Base-by-base conservation (phyloP, 352 stramenopile genomes). In the Globisporangium recalcitrans region DNA sequence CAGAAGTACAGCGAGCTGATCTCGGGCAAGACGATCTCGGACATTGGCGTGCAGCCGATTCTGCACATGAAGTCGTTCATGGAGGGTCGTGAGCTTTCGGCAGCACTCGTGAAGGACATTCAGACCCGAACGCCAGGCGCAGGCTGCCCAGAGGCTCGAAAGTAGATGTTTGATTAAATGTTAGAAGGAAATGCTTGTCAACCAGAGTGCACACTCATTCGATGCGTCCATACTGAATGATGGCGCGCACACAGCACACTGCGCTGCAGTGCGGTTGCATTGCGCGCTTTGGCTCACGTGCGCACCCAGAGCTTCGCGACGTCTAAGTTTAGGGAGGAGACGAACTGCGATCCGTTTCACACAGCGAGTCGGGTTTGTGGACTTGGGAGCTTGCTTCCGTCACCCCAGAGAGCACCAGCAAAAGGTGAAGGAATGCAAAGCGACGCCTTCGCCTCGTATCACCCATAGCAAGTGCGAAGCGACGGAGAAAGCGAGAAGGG, bases 21-120 rank as follows among this genome's bases (percentile, higher is more conserved):
- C 34, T 74, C 90, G 44, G 93, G 93, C 36, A 87, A 90, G 65
- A 82, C 91, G 65, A 95, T 97, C 51, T 93, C 90, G 48, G 85
- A 98, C 38, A 75, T 98, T 36, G 96, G 95, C 58, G 87, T 95
- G 24, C 89, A 98, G 60, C 88, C 93, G n/a, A 99, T 99, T 71
- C 65, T 98, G 60, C 95, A 97, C 79, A 99, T 99, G 96, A 95
- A 97, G 62, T 64, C 88, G 8, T 96, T 98, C 53, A 99, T 98
- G 96, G 83, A 96, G 59, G 73, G 76, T 21, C 85, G 91, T 27
- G 72, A 73, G 56, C 75, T 98, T 24, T 95, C 88, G 36, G 74
- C 88, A 3, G 74, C 74, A 22, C 71, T 98, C 40, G 88, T 98
- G 27, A 47, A 80, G 11, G 93, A 97, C 65, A 86, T 98, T 22